These are phyloP conservation scores for Rhizopogon salebrosus DNA, from an alignment of 768 basidiomycete genomes.

Conservation along the genomic window DNA sequence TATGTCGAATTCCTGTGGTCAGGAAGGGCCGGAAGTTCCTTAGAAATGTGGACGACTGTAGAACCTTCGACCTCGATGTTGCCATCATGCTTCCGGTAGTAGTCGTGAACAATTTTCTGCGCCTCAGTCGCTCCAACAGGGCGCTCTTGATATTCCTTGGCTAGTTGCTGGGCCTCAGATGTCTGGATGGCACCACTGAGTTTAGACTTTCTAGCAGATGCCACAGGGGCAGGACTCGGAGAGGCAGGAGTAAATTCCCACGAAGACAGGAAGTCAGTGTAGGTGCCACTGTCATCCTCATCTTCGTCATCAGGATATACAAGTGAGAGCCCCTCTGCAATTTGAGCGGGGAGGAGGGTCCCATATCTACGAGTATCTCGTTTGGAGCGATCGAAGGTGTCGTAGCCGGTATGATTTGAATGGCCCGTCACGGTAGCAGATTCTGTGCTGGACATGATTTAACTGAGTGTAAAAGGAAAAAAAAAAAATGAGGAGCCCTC, in stretches of 20 bases:
- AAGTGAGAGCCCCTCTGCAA: constrained; percentile 1
- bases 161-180: not conserved
- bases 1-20: constrained; percentile 23
- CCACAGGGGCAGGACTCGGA: not conserved
- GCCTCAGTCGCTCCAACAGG: constrained; percentile 13
- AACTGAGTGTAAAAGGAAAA: not conserved
- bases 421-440: not conserved
- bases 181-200: not conserved
- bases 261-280: constrained; percentile 5
- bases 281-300: constrained; percentile 1
- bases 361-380: constrained; percentile 25
- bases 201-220: not conserved
- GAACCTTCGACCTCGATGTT: not conserved
- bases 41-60: constrained; percentile 3
- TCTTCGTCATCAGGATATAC: constrained; percentile 8
- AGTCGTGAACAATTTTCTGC: constrained; percentile 11
- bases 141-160: not conserved
- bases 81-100: not conserved
- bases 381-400: not conserved
- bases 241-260: constrained; percentile 8
- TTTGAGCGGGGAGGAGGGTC: constrained; percentile 13
- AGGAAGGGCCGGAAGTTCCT: constrained; percentile 12
- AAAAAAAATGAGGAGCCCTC: not conserved
- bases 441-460: not conserved
- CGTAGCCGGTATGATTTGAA: not conserved